Evolutionary conservation across 371 early-diverging fungal species (phyloP).

Genomic region (Mycotypha africana): DNA sequence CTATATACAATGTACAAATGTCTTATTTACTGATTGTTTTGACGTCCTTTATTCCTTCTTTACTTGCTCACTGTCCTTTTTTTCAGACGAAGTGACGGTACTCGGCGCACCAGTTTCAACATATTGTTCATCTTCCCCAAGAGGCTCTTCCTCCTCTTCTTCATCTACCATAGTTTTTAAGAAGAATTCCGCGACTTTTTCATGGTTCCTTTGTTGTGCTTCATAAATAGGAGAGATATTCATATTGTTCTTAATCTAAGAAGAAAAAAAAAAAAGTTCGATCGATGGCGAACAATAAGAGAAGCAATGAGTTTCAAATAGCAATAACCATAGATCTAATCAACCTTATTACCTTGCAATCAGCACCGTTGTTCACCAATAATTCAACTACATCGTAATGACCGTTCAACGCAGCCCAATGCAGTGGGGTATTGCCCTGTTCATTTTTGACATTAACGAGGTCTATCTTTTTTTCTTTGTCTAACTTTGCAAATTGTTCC

Average conservation of each 20-base stretch:
- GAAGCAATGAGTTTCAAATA: no score
- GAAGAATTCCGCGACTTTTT: slow-evolving; percentile 62
- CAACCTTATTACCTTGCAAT: slow-evolving; percentile 64
- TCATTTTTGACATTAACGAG: slow-evolving; percentile 58
- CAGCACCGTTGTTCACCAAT: slow-evolving; percentile 54
- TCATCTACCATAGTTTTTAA: slow-evolving; percentile 53
- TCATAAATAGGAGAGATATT: slow-evolving; percentile 59
- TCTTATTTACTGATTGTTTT: slow-evolving; percentile 1
- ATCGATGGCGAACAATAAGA: no score
- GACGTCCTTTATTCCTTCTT: not conserved
- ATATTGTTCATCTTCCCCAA: slow-evolving; percentile 43
- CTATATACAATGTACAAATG: slow-evolving; percentile 3
- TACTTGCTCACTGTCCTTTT: no score
- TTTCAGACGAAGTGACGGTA: no score
- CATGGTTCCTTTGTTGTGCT: slow-evolving; percentile 61
- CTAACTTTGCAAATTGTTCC: slow-evolving; percentile 23
- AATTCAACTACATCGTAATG: slow-evolving; percentile 59
- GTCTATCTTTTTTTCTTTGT: slow-evolving; percentile 12
- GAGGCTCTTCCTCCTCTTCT: slow-evolving; percentile 44
- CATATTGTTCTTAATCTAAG: slow-evolving; percentile 57
- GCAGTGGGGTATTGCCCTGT: slow-evolving; percentile 78
- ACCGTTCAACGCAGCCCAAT: slow-evolving; percentile 88
- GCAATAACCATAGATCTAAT: no score
- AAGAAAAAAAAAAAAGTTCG: no score
- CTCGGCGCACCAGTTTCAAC: slow-evolving; percentile 39